Conservation (phyloP, 108 stramenopile species). For the Nitzschia putrida region DNA sequence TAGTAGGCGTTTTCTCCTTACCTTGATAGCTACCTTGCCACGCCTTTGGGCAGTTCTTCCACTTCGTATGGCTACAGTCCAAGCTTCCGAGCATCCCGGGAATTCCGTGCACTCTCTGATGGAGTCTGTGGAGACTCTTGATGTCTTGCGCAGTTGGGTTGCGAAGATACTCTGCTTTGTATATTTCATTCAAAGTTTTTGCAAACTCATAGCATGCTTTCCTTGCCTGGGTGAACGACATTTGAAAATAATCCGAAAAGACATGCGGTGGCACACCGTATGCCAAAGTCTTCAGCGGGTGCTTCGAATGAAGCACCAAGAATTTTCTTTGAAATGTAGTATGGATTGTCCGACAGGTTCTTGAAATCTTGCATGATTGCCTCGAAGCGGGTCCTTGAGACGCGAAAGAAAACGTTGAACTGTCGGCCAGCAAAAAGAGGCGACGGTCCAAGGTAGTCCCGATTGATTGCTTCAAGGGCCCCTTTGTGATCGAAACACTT, state of each 20-base stretch:
- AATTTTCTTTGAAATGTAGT: background rate
- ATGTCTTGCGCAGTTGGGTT: background rate
- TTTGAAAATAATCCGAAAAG: conserved; percentile 13
- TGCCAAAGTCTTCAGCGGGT: conserved; percentile 12
- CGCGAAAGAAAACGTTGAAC: conserved; percentile 10
- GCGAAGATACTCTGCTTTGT: conserved; percentile 6
- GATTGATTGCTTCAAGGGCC: conserved; percentile 6
- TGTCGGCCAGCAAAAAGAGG: conserved; percentile 3
- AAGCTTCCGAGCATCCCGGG: conserved; percentile 19
- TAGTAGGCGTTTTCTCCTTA: conserved; percentile 23
- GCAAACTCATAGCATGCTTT: too few species aligned
- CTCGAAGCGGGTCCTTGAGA: conserved; percentile 2
- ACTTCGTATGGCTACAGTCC: conserved; percentile 22
- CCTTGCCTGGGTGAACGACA: conserved; percentile 10
- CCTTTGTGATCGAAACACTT: conserved; percentile 7
- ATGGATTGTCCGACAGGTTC: too few species aligned
- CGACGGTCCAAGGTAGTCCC: too few species aligned
- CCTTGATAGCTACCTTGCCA: conserved; percentile 24
- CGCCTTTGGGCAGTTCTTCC: conserved; percentile 28
- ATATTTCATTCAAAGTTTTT: background rate
- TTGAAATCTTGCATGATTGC: conserved; percentile 6
- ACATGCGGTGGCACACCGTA: conserved; percentile 15
- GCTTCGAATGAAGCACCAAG: conserved; percentile 2
- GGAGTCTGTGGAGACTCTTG: background rate
- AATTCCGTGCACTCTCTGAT: background rate